phyloP scores from a whole-genome alignment of 805 yeast genomes.

The Sugiyamaella chiloensis region DNA sequence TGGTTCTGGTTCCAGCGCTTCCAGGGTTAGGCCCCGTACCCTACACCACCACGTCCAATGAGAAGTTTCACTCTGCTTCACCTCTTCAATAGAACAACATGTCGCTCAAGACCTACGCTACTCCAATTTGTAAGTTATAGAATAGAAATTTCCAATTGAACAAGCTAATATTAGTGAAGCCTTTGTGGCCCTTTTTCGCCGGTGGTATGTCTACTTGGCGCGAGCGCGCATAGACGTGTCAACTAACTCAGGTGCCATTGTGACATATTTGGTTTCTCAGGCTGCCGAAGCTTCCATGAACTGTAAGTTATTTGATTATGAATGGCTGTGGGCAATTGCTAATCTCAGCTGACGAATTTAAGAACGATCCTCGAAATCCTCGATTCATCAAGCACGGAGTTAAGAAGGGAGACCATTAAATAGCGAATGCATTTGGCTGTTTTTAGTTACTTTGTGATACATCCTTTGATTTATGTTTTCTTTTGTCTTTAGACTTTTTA shows the following conservation, averaged over 20 bases:
- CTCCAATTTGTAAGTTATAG: constrained; percentile 40
- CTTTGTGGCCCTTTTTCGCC: constrained; percentile 84
- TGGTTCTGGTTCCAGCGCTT: not conserved
- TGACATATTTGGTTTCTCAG: constrained; percentile 69
- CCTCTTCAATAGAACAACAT: constrained; percentile 11
- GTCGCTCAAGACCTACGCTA: constrained; percentile 42
- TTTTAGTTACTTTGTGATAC: not conserved
- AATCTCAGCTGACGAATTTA: constrained; percentile 54
- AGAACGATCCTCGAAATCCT: constrained; percentile 96
- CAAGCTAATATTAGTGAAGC: constrained; percentile 45
- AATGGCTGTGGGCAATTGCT: not conserved
- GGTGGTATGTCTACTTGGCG: constrained; percentile 54
- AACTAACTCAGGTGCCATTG: constrained; percentile 38
- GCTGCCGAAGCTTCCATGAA: constrained; percentile 65
- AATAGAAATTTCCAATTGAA: not conserved
- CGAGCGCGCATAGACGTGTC: too few species aligned
- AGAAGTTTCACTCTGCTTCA: not conserved
- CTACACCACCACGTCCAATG: too few species aligned
- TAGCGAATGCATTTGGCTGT: too few species aligned
- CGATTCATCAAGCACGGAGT: constrained; percentile 62
- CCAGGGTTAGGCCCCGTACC: not conserved
- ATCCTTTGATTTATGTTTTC: not conserved
- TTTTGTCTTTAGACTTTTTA: not conserved
- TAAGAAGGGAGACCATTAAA: constrained; percentile 34
- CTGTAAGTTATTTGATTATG: constrained; percentile 31